Conservation (phyloP, 805 yeast species). For the Sugiyamaella smithiae region DNA sequence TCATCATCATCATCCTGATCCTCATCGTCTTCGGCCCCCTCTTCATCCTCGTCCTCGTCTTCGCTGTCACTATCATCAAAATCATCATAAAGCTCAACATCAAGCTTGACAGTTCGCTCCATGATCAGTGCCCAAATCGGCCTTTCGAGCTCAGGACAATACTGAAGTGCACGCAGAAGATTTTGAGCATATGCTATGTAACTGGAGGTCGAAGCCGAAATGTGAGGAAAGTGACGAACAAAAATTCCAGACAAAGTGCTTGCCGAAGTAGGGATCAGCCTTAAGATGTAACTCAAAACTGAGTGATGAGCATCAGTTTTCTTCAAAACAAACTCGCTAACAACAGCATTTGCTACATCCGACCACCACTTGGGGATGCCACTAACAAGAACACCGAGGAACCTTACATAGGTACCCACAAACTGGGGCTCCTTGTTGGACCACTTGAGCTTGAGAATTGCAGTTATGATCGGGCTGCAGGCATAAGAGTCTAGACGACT, state of each 20-base stretch:
- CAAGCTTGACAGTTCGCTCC: conserved; percentile 79
- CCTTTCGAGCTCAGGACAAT: conserved; percentile 72
- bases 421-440: conserved; percentile 45
- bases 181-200: conserved; percentile 65
- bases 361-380: conserved; percentile 88
- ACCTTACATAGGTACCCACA: conserved; percentile 59
- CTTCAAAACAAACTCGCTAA: conserved; percentile 52
- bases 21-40: conserved; percentile 34
- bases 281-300: conserved; percentile 59
- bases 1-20: conserved; percentile 28
- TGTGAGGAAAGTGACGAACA: conserved; percentile 72
- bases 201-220: conserved; percentile 54
- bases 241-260: conserved; percentile 59
- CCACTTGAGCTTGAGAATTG: conserved; percentile 67
- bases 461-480: conserved; percentile 52
- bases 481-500: conserved; percentile 59
- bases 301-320: conserved; percentile 56
- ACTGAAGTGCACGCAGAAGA: conserved; percentile 54
- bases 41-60: conserved; percentile 52
- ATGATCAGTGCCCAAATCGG: conserved; percentile 77
- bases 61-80: conserved; percentile 81
- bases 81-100: conserved; percentile 88
- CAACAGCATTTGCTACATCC: conserved; percentile 70
- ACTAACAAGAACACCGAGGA: conserved; percentile 74
- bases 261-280: conserved; percentile 78